phyloP scores from a whole-genome alignment of 352 stramenopile species.

The Pythium aristosporum region DNA sequence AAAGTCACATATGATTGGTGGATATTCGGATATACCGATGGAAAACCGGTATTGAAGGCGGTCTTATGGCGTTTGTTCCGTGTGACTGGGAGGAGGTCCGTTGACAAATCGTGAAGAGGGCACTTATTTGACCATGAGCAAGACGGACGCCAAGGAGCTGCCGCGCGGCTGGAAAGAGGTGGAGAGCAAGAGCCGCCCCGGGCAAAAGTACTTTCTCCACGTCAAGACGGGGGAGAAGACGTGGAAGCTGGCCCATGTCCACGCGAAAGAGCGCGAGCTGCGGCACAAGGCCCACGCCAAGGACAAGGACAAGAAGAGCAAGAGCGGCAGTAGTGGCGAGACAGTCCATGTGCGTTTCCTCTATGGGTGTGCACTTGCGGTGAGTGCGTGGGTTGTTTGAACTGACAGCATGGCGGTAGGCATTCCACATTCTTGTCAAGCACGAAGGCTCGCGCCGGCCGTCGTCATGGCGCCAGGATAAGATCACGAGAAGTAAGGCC shows the following conservation, averaged over 20 bases:
- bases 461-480: constrained; percentile 87
- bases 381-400: not conserved
- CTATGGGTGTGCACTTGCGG: not conserved
- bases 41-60: constrained; percentile 16
- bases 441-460: constrained; percentile 77
- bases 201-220: constrained; percentile 85
- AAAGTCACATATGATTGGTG: not conserved
- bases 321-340: constrained; percentile 24
- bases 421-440: constrained; percentile 89
- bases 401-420: constrained; percentile 24
- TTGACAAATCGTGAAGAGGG: not conserved
- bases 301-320: constrained; percentile 27
- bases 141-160: constrained; percentile 59
- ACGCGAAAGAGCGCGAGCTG: constrained; percentile 78
- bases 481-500: constrained; percentile 86
- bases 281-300: constrained; percentile 40
- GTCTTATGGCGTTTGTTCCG: not conserved
- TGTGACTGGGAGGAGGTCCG: constrained; percentile 9
- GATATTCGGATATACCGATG: constrained; percentile 4
- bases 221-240: constrained; percentile 85
- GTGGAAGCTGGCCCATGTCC: constrained; percentile 84
- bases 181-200: constrained; percentile 85
- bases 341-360: constrained; percentile 41
- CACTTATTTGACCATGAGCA: constrained; percentile 10
- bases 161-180: constrained; percentile 85